These are phyloP conservation scores for Asterochloris sp. DNA, from an alignment of 139 green algal species.

Conservation along the genomic window DNA sequence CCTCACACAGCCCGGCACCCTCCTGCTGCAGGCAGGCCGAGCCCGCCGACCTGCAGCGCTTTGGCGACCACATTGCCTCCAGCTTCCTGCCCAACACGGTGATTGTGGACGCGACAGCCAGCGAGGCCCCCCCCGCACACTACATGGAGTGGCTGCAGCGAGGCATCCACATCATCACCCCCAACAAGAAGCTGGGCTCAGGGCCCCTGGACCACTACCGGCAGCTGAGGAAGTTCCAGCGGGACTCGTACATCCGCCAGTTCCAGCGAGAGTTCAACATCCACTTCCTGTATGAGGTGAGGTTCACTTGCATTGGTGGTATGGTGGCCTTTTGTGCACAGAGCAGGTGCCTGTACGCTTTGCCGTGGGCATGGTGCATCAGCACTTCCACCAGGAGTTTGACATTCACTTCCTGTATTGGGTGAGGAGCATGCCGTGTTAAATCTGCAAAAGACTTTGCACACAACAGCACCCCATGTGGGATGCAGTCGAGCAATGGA, in stretches of 20 bases:
- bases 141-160: slow-evolving; percentile 88
- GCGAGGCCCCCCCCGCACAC: slow-evolving; percentile 49
- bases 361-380: too few species aligned
- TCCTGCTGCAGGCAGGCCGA: slow-evolving; percentile 21
- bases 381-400: too few species aligned
- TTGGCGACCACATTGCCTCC: slow-evolving; percentile 63
- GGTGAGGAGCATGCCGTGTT: too few species aligned
- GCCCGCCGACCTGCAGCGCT: slow-evolving; percentile 48
- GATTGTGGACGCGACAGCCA: slow-evolving; percentile 94
- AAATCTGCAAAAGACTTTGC: too few species aligned
- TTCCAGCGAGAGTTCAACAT: slow-evolving; percentile 37
- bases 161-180: slow-evolving; percentile 90
- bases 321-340: too few species aligned
- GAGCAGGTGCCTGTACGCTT: too few species aligned
- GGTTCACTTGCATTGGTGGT: neutral
- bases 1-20: too few species aligned
- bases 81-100: slow-evolving; percentile 90
- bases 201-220: slow-evolving; percentile 82
- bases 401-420: too few species aligned
- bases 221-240: slow-evolving; percentile 72
- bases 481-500: too few species aligned
- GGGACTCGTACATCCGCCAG: slow-evolving; percentile 92
- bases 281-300: slow-evolving; percentile 20
- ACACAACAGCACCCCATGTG: too few species aligned
- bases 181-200: slow-evolving; percentile 96